Percentiles rank a stretch among this genome's conserved stretches.
phyloP scores from a whole-genome alignment of 2,329 filamentous ascomycete genomes.

The Ambrosiella xylebori region DNA sequence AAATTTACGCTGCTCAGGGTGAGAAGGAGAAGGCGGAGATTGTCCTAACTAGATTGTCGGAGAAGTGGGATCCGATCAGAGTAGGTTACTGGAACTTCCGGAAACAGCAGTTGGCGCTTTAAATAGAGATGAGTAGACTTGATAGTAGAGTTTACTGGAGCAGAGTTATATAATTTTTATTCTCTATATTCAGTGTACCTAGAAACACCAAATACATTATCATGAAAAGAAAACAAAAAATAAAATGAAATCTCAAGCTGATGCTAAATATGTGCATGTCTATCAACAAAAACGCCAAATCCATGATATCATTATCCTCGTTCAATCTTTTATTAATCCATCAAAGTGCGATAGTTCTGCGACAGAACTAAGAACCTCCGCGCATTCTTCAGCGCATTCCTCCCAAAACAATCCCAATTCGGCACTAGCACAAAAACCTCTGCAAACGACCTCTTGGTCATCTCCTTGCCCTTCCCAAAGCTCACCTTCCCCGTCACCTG shows the following conservation, averaged over 20 bases:
- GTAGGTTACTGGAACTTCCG: constrained; percentile 77
- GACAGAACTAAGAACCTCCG: constrained; percentile 50
- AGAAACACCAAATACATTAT: no score
- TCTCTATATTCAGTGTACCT: no score
- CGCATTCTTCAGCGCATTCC: constrained; percentile 24
- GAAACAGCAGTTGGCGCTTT: constrained; percentile 15
- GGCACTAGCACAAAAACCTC: constrained; percentile 71
- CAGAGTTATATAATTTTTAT: no score
- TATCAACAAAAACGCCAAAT: no score
- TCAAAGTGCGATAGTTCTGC: constrained; percentile 49
- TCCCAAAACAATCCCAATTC: constrained; percentile 43
- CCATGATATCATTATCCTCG: no score
- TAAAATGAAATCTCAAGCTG: no score
- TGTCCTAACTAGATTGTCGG: constrained; percentile 56
- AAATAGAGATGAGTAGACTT: not conserved
- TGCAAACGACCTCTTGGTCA: constrained; percentile 52
- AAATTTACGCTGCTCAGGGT: constrained; percentile 42
- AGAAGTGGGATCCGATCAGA: constrained; percentile 80
- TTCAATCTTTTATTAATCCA: constrained; percentile 2
- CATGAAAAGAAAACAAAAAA: no score
- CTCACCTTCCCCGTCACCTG: constrained; percentile 56
- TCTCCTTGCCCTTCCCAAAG: constrained; percentile 45
- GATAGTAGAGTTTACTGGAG: no score
- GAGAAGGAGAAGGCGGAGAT: constrained; percentile 45
- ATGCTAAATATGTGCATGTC: no score